Percentiles rank a stretch among this genome's conserved stretches.
Evolutionary conservation across 371 early-diverging fungal genomes (phyloP).

Genomic region (Rhizomucor pusillus): DNA sequence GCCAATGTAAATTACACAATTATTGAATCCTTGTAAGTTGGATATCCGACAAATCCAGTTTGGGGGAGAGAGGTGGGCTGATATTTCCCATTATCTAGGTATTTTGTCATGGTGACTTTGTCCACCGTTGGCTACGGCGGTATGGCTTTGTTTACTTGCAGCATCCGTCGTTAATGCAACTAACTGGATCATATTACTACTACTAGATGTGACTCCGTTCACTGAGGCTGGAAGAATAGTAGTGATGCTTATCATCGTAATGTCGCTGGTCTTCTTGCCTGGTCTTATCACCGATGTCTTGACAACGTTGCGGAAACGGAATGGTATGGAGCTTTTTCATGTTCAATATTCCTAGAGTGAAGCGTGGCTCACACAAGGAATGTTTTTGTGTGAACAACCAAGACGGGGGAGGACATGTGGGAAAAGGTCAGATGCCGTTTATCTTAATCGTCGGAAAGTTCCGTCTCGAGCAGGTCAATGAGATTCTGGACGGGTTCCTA

Average conservation of each 20-base stretch:
- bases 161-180: not conserved
- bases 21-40: conserved; percentile 42
- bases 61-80: not conserved
- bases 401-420: conserved; percentile 48
- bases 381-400: too few relatives aligned
- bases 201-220: conserved; percentile 64
- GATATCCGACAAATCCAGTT: not conserved
- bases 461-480: conserved; percentile 47
- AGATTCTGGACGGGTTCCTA: conserved; percentile 62
- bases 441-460: conserved; percentile 69
- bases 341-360: too few relatives aligned
- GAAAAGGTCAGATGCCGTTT: conserved; percentile 48
- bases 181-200: not conserved
- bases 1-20: conserved; percentile 46
- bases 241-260: conserved; percentile 67
- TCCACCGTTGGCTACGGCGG: conserved; percentile 82
- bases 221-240: conserved; percentile 61
- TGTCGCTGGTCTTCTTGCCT: conserved; percentile 64
- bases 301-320: conserved; percentile 52
- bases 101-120: conserved; percentile 63
- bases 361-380: not conserved
- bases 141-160: conserved; percentile 4
- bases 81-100: conserved; percentile 21
- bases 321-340: too few relatives aligned
- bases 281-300: conserved; percentile 54